A percentile compares a stretch with the other conserved stretches of the same genome.
phyloP scores from a whole-genome alignment of 1,139 yeast genomes.

The Nadsonia starkeyi-henricii region DNA sequence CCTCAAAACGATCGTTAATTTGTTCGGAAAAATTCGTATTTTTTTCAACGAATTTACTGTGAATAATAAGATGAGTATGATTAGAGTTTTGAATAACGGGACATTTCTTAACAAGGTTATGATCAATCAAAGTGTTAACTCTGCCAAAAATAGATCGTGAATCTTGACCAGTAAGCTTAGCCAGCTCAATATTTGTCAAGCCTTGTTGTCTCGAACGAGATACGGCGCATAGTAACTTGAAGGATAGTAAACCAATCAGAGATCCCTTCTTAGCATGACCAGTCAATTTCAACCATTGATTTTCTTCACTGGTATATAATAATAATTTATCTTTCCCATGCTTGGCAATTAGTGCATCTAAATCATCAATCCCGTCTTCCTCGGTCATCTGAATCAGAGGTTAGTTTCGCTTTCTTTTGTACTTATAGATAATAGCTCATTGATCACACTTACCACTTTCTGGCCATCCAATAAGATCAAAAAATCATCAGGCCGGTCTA shows the following conservation, averaged over 20 bases:
- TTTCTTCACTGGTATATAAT: conserved; percentile 22
- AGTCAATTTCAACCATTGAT: conserved; percentile 25
- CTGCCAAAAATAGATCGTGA: conserved; percentile 28
- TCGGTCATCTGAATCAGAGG: conserved; percentile 1
- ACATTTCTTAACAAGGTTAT: conserved; percentile 22
- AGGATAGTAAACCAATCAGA: conserved; percentile 23
- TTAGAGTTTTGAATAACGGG: conserved; percentile 17
- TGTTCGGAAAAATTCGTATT: conserved; percentile 8
- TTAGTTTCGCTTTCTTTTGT: no score
- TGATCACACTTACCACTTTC: conserved; percentile 4
- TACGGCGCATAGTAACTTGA: conserved; percentile 24
- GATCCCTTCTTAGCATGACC: conserved; percentile 21
- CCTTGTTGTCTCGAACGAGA: conserved; percentile 24
- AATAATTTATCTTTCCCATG: conserved; percentile 10
- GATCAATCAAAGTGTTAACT: conserved; percentile 18
- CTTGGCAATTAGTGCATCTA: conserved; percentile 9
- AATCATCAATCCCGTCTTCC: conserved; percentile 9
- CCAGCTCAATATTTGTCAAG: conserved; percentile 23
- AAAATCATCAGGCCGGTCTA: conserved; percentile 14
- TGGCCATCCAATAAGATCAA: conserved; percentile 12
- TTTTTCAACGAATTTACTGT: conserved; percentile 16
- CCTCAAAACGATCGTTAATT: not conserved
- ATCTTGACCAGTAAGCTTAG: conserved; percentile 26
- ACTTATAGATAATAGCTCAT: no score
- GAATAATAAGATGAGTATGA: conserved; percentile 21